Conservation (phyloP, 2,329 filamentous ascomycete species). For the Leptographium wingfieldii region DNA sequence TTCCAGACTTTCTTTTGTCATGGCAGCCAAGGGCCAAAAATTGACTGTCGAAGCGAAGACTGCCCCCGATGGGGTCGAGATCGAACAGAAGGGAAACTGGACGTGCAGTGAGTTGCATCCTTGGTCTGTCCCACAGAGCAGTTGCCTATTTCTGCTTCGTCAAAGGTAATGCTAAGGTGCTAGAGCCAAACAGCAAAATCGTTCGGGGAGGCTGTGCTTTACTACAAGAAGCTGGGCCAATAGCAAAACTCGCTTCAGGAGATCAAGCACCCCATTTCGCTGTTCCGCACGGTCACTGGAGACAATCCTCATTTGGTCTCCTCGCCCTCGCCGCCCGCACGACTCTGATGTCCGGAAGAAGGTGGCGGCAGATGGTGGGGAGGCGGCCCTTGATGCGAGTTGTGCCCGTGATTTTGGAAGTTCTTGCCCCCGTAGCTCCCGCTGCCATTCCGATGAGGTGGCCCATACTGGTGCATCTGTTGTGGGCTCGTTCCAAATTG, state of each 20-base stretch:
- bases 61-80: not conserved
- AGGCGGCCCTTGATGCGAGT: constrained; percentile 6
- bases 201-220: not conserved
- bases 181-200: not conserved
- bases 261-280: not conserved
- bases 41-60: not conserved
- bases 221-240: too few relatives aligned
- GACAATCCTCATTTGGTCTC: constrained; percentile 26
- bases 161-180: not conserved
- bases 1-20: not conserved
- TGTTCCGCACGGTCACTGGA: not conserved
- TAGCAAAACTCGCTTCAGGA: not conserved
- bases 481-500: constrained; percentile 56
- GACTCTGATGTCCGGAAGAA: constrained; percentile 22
- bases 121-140: not conserved
- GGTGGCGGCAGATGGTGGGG: constrained; percentile 21
- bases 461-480: constrained; percentile 49
- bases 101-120: not conserved
- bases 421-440: constrained; percentile 38
- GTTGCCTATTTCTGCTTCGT: not conserved
- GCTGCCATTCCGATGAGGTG: constrained; percentile 45
- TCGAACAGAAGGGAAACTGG: not conserved
- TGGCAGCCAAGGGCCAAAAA: not conserved
- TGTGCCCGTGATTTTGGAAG: constrained; percentile 29
- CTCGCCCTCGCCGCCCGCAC: constrained; percentile 26